Evolutionary conservation across 345 rosid genomes (phyloP), one percentile per base, ranked within the genome.

Genomic region (Turnera subulata): DNA sequence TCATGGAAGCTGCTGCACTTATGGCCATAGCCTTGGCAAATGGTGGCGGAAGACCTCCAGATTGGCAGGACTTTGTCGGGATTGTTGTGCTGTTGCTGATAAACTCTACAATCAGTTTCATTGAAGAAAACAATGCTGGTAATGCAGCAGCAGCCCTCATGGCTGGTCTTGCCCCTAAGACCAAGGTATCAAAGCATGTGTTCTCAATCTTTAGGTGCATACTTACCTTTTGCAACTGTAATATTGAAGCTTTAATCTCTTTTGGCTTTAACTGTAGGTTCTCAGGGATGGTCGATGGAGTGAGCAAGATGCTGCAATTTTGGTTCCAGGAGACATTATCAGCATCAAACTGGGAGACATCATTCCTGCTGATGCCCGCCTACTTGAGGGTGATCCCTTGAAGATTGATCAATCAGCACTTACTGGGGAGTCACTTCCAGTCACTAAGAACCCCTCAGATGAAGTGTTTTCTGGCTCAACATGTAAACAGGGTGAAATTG

Each of bases 11-110:
- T 49, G 97, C 97, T 38, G 96, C 97, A 29, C 5, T 91, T 22
- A 81, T 91, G 94, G 94, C 97, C 54, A 88, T 91, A 20, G 85
- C 68, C 37, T 38, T 91, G 80, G 96, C 91, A 16, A 88, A 91
- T 64, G 94, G 94, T 24, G 72, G 26, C 37, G 88, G 88, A 63
- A 73, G 62, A 64, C 91, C 96, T 68, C 96, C 97, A 1, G 97
- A 91, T 58, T 91, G 97, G 97, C 89, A 91, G 80, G 94, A 91
- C 57, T 91, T 91, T 35, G 81, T 88, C 14, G 97, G 97, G 38
- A 88, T 91, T 54, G 55, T 85, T 53, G 77, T 70, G 54, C 61
- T 91, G 68, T 23, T 91, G 71, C 0, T 91, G 15, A 91, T 91
- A 61, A 91, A 91, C 89, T 91, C 97, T 38, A 91, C 96, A 24